Percentiles rank a stretch among this genome's conserved stretches.
Evolutionary conservation across 352 stramenopile species (phyloP).

Genomic region (Albugo candida): DNA sequence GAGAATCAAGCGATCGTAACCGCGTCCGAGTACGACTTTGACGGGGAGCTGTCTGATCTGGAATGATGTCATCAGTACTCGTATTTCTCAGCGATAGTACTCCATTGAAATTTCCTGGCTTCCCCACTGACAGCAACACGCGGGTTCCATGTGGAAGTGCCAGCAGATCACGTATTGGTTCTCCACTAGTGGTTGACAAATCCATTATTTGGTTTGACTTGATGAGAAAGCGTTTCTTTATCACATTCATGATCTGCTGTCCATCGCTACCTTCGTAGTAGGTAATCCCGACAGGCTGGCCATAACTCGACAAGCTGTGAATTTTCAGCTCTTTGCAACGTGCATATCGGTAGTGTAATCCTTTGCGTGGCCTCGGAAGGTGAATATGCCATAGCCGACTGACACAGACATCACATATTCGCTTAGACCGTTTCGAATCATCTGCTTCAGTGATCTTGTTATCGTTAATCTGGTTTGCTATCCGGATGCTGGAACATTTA

Average conservation of each 20-base stretch:
- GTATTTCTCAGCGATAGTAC: too few relatives aligned
- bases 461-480: not conserved
- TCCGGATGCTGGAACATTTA: conserved; percentile 52
- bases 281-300: conserved; percentile 55
- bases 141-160: conserved; percentile 36
- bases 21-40: too few relatives aligned
- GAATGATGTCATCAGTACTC: too few relatives aligned
- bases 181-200: conserved; percentile 46
- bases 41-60: too few relatives aligned
- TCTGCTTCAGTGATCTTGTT: not conserved
- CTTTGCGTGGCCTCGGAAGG: conserved; percentile 9
- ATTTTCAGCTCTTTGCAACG: conserved; percentile 55
- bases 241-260: conserved; percentile 45
- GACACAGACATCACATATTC: conserved; percentile 59
- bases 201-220: conserved; percentile 58
- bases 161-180: conserved; percentile 31
- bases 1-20: too few relatives aligned
- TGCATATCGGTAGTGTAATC: conserved; percentile 18
- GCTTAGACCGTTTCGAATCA: not conserved
- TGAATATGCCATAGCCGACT: conserved; percentile 65
- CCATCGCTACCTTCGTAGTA: conserved; percentile 64
- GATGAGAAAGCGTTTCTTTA: conserved; percentile 63
- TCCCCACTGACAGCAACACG: conserved; percentile 57
- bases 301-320: conserved; percentile 59
- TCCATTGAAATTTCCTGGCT: conserved; percentile 34